Conservation (phyloP, 306 rosid species). For the Hippophae tibetana region DNA sequence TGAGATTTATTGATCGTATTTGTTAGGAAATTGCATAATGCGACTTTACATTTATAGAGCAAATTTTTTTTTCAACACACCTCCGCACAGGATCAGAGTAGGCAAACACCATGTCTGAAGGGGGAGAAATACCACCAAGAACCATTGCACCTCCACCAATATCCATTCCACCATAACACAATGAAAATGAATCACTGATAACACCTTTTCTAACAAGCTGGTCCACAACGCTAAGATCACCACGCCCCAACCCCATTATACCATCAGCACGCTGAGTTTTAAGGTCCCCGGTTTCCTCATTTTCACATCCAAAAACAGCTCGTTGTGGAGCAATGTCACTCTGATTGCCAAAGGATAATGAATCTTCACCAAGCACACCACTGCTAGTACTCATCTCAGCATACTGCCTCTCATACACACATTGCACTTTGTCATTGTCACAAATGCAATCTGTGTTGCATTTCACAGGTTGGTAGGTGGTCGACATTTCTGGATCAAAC, state of each 20-base stretch:
- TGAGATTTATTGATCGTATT: slow-evolving; percentile 69
- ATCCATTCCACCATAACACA: slow-evolving; percentile 98
- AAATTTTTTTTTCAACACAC: slow-evolving; percentile 38
- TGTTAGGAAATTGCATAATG: slow-evolving; percentile 39
- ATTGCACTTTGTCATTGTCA: slow-evolving; percentile 44
- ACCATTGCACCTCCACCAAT: slow-evolving; percentile 98
- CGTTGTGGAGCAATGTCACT: slow-evolving; percentile 69
- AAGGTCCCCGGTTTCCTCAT: slow-evolving; percentile 78
- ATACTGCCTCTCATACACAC: slow-evolving; percentile 79
- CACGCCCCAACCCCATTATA: slow-evolving; percentile 93
- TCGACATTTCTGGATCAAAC: slow-evolving; percentile 67
- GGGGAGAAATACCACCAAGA: slow-evolving; percentile 78
- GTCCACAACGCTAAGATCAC: slow-evolving; percentile 79
- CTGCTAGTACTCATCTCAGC: slow-evolving; percentile 92
- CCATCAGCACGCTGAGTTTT: slow-evolving; percentile 90
- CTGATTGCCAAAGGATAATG: slow-evolving; percentile 65
- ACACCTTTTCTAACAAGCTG: slow-evolving; percentile 75
- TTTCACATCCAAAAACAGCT: slow-evolving; percentile 92
- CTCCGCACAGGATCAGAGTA: slow-evolving; percentile 69
- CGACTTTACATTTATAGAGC: slow-evolving; percentile 24
- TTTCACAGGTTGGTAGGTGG: slow-evolving; percentile 61
- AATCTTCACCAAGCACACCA: slow-evolving; percentile 85
- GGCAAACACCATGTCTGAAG: slow-evolving; percentile 64
- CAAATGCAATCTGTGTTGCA: slow-evolving; percentile 75
- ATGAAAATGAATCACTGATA: slow-evolving; percentile 75